Evolutionary conservation across 2,329 filamentous ascomycete genomes (phyloP), one percentile per base, ranked within the genome.

Genomic region (Capronia epimyces): DNA sequence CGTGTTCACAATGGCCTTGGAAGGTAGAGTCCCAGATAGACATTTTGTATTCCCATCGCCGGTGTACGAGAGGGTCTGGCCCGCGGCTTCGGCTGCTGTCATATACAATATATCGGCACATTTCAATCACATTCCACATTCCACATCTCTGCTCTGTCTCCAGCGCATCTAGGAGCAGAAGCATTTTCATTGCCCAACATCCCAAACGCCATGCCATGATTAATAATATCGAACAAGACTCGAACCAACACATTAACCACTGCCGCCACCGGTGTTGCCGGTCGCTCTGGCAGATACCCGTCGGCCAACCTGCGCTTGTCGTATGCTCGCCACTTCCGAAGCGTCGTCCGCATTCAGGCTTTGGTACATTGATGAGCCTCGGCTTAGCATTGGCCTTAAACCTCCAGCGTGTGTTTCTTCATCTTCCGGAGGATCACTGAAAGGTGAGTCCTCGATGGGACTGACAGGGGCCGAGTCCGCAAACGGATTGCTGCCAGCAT

Each of bases 401-500:
- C 39, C 54, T 3, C 40, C 34, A 15, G 7, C 22, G 18, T 39
- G 21, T 18, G n/a, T 20, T 40, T 34, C 25, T 27, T 41, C 32
- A 18, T 46, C 53, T 8, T 53, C 55, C 1, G 54, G 56, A 3
- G 59, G 59, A 42, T 61, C 59, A 25, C 58, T 56, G 53, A 61
- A 61, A 6, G 59, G 59, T 16, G 56, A 58, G 29, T 32, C 55
- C n/a, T 61, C 59, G 20, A 58, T 51, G 7, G 57, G 57, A 39
- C 57, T 59, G 36, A 60, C 51, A 3, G 57, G 55, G 13, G 55
- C 29, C 3, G 54, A 56, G 48, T 58, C 56, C n/a, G 59, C 51
- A 29, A 59, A 59, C 36, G 59, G 59, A 27, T 60, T 59, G 37
- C 46, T 31, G 41, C 29, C 29, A 8, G 55, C 53, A 18, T 25